Conservation (phyloP, 352 stramenopile genomes). For the Pythium dissotocum region DNA sequence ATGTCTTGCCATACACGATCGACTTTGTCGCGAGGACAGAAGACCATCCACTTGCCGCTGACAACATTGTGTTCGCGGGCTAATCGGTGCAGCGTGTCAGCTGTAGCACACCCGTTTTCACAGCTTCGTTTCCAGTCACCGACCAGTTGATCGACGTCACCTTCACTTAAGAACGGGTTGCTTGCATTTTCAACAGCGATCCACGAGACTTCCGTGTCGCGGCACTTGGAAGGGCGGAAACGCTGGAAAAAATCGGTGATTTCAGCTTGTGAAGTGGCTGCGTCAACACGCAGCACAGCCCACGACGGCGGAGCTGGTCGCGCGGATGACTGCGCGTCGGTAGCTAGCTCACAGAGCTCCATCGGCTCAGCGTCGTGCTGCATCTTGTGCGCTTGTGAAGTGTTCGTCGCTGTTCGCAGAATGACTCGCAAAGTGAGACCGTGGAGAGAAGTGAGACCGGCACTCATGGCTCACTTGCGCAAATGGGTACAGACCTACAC, state of each 20-base stretch:
- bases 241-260: neutral
- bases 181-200: neutral
- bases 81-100: neutral
- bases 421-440: too few species aligned
- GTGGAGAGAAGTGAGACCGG: too few species aligned
- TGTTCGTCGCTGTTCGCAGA: too few species aligned
- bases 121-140: constrained; percentile 11
- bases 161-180: neutral
- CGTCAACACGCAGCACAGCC: neutral
- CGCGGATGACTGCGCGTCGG: neutral
- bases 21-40: neutral
- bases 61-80: constrained; percentile 8
- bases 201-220: constrained; percentile 1
- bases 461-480: too few species aligned
- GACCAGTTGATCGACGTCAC: neutral
- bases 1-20: constrained; percentile 7
- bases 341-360: neutral
- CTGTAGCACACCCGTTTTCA: neutral
- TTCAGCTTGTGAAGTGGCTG: neutral
- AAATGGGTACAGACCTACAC: too few species aligned
- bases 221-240: constrained; percentile 4
- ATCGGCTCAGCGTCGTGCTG: constrained; percentile 2
- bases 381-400: too few species aligned
- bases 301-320: neutral
- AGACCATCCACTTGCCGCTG: constrained; percentile 24